Base-by-base conservation (phyloP, 139 green algal species). In the Ulvella scutata region DNA sequence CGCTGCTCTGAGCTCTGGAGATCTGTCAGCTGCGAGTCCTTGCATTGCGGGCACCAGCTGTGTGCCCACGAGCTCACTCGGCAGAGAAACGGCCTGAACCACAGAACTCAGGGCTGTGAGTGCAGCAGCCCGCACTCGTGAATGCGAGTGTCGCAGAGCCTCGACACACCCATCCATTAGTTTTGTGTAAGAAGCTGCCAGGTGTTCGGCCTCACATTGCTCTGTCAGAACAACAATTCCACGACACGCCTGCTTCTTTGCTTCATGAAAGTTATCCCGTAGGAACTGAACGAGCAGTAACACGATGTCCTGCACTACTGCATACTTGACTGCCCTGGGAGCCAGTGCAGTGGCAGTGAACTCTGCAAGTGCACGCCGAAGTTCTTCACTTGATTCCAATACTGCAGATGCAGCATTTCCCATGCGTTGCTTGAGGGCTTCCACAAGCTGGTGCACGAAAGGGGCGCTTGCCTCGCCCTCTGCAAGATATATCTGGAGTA, bases 201-300 rank as follows among this genome's bases (percentile, higher is more conserved):
- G 51, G 13, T 67, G 9, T 10, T 29, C 51, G 17, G 6, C n/a
- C 51, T 0, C n/a, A 67, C 9, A 34, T 23, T 26, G 31, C n/a
- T 29, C n/a, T 9, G 51, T 10, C 51, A 67, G 51, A 36, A 26
- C 10, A 10, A 26, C 33, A 1, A 67, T 29, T 23, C 51, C 51
- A 13, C 6, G 31, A 1, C 51, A 67, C 4, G 51, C 51, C 6
- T 6, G 33, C 77, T 90, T 90, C 43, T 94, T 94, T 38, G 89
- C 86, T 33, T 94, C 89, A 31, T 86, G 86, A 72, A 86, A 94
- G 1, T 76, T 35, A 60, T 94, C 89, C 10, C 90, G 82, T 37
- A 90, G 77, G 20, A 79, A 67, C 13, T 26, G 51, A 29, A n/a
- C 33, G 51, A 67, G 51, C 7, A 67, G 31, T 26, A 7, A 6